Conservation (phyloP, 192 early-diverging fungal genomes). For the Rhizoclosmatium sp. region DNA sequence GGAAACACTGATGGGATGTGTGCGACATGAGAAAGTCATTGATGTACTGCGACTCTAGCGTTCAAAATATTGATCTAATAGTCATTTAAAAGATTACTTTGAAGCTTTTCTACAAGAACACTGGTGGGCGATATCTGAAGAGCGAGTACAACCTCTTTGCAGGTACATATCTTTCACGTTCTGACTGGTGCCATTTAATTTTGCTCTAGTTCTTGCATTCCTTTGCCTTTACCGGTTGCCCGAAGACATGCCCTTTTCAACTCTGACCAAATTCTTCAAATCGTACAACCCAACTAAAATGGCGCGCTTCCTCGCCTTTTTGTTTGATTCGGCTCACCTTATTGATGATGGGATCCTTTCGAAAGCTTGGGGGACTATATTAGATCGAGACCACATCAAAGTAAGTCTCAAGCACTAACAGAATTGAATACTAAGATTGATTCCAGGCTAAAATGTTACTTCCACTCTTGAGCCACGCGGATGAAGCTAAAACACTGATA, state of each 20-base stretch:
- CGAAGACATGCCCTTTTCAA: conserved; percentile 38
- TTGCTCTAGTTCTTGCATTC: conserved; percentile 45
- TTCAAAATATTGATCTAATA: background rate
- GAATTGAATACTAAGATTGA: background rate
- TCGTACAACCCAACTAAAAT: conserved; percentile 48
- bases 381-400: conserved; percentile 43
- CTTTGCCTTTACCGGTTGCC: conserved; percentile 54
- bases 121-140: conserved; percentile 46
- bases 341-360: conserved; percentile 41
- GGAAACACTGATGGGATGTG: conserved; percentile 54
- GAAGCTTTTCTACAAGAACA: conserved; percentile 44
- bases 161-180: conserved; percentile 23
- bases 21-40: conserved; percentile 46
- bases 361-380: conserved; percentile 43
- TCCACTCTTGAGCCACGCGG: conserved; percentile 45
- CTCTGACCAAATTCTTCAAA: conserved; percentile 42
- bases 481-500: conserved; percentile 34
- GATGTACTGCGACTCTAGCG: conserved; percentile 37
- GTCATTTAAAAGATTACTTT: conserved; percentile 40
- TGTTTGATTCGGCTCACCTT: conserved; percentile 51
- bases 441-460: conserved; percentile 42
- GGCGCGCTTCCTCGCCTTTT: conserved; percentile 51
- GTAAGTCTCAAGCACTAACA: background rate
- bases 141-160: conserved; percentile 56
- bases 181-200: background rate